Conservation (phyloP, 495 filamentous ascomycete genomes). For the Xylaria longipes region DNA sequence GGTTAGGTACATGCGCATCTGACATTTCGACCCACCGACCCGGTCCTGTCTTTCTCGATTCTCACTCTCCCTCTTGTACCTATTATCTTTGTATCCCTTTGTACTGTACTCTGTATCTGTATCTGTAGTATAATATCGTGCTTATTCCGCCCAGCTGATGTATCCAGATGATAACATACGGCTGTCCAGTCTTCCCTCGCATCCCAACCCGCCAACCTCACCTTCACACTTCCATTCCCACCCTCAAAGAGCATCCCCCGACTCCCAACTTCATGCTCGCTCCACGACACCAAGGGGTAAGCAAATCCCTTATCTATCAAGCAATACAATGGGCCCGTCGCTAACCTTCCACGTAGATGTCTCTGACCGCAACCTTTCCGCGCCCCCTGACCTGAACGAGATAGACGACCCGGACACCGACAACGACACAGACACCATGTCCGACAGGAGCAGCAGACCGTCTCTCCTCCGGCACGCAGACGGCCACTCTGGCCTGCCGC, state of each 20-base stretch:
- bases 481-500: constrained; percentile 59
- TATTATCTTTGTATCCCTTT: background rate
- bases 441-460: constrained; percentile 38
- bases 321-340: background rate
- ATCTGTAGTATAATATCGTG: constrained; percentile 16
- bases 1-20: constrained; percentile 17
- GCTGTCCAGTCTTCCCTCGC: constrained; percentile 10
- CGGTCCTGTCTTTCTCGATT: constrained; percentile 1
- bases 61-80: background rate
- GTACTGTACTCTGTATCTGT: background rate
- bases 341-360: constrained; percentile 2
- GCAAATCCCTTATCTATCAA: background rate
- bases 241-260: background rate
- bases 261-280: constrained; percentile 11
- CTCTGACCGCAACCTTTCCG: constrained; percentile 7
- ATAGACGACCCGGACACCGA: constrained; percentile 32
- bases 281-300: constrained; percentile 15
- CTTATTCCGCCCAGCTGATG: constrained; percentile 17
- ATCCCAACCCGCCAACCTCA: constrained; percentile 1
- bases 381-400: background rate
- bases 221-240: background rate
- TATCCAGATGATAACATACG: constrained; percentile 16
- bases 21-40: constrained; percentile 13
- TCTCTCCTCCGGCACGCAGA: constrained; percentile 56
- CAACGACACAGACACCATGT: constrained; percentile 40